phyloP scores from a whole-genome alignment of 345 rosid species.

The Fremontodendron californicum region DNA sequence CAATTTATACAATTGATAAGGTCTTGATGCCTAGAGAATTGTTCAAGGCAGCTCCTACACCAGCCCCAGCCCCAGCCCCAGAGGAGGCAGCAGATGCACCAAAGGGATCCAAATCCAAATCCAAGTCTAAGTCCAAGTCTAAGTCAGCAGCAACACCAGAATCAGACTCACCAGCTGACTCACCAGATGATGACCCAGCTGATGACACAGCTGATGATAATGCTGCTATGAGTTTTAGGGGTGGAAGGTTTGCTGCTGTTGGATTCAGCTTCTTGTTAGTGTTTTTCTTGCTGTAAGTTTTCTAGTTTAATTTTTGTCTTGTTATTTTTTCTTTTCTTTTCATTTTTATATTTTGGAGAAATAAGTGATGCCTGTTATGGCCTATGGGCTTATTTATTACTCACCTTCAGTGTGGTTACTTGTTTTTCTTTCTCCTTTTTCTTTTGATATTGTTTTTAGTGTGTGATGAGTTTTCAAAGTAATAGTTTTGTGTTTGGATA shows the following conservation, averaged over 20 bases:
- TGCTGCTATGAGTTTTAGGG: conserved; percentile 36
- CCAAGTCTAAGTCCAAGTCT: conserved; percentile 27
- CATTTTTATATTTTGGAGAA: conserved; percentile 23
- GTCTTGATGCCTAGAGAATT: conserved; percentile 77
- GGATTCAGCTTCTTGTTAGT: conserved; percentile 43
- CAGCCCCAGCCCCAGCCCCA: conserved; percentile 69
- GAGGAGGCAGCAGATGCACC: conserved; percentile 65
- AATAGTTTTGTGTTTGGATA: not conserved
- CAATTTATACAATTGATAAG: conserved; percentile 59
- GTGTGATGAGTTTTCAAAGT: not conserved
- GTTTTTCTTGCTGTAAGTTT: conserved; percentile 30
- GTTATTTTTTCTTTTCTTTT: not conserved
- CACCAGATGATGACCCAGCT: conserved; percentile 50
- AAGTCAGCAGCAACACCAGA: conserved; percentile 31
- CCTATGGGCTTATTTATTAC: conserved; percentile 15
- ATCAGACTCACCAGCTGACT: conserved; percentile 65
- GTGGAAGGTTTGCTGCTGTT: conserved; percentile 32
- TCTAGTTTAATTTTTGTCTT: not conserved
- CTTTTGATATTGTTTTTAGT: not conserved
- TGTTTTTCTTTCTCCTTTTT: not conserved
- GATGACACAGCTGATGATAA: conserved; percentile 58
- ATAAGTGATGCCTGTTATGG: conserved; percentile 20
- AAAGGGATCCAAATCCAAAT: conserved; percentile 32
- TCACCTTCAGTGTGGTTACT: conserved; percentile 14
- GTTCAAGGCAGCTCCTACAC: conserved; percentile 64